Base-by-base conservation (phyloP, 805 yeast genomes). In the Teunomyces stri region DNA sequence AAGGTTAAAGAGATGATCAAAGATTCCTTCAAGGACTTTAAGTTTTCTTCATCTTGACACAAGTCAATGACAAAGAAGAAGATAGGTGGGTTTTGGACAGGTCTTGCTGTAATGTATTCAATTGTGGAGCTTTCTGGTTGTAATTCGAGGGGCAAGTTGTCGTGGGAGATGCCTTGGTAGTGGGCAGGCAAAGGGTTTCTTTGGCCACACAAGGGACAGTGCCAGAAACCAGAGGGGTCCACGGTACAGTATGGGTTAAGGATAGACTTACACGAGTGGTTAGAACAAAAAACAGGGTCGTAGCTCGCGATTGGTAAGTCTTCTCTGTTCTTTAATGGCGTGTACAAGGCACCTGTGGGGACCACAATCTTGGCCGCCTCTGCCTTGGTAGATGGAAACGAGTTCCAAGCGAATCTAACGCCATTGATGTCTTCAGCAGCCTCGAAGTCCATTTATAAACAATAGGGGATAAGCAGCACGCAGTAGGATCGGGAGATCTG, bases 361-460 rank as follows among this genome's bases (percentile, higher is more conserved):
- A 94, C 91, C 15, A 92, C 95, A 60, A 90, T 86, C 56, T 94
- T 86, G 58, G 85, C 84, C 15, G 96, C 94, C 66, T 94, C 98
- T 36, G 82, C 81, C 56, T 90, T 82, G 33, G 96, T 85, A 36
- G 87, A 82, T 25, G 99, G 99, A 59, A 92, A 84, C 36, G 88
- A 85, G 72, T 75, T 71, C 84, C 87, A 68, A 11, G 76, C 67
- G 43, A 68, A 69, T 47, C 78, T 71, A 34, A 72, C 68, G 22
- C 78, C 77, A 60, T 72, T 72, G 51, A 66, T 59, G 47, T 73
- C 77, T 55, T 73, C 78, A 42, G 74, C 68, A 51, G 65, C 68
- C 60, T 71, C 76, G 52, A 72, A 72, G 55, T 68, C 66, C 74
- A 69, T 69, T 45, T 33, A 21, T 37, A 20, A 37, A 21, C 16